Evolutionary conservation across 2,329 filamentous ascomycete genomes (phyloP).

Genomic region (Cercospora sesami): DNA sequence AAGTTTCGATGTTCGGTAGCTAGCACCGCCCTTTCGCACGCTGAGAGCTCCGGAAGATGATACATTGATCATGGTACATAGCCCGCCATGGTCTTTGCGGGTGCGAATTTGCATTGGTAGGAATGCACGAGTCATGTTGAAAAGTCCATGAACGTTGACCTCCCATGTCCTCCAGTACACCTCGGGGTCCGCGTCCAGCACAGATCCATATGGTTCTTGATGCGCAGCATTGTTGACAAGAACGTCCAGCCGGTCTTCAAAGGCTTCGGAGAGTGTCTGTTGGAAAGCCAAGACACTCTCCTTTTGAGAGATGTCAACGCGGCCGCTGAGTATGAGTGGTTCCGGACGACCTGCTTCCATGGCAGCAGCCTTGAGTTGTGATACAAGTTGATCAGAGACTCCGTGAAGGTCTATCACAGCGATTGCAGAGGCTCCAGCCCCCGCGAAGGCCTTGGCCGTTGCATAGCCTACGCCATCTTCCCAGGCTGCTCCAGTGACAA

Average conservation of each 20-base stretch:
- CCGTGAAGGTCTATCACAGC: conserved; percentile 23
- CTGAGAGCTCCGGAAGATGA: conserved; percentile 43
- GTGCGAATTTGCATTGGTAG: conserved; percentile 45
- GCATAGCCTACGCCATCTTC: conserved; percentile 40
- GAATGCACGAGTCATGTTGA: conserved; percentile 41
- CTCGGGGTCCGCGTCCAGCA: conserved; percentile 35
- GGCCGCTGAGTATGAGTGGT: conserved; percentile 45
- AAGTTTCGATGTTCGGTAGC: conserved; percentile 52
- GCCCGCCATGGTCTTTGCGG: conserved; percentile 18
- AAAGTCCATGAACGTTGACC: conserved; percentile 53
- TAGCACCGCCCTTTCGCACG: conserved; percentile 34
- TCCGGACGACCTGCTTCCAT: conserved; percentile 37
- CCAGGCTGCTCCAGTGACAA: conserved; percentile 42
- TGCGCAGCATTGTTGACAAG: conserved; percentile 42
- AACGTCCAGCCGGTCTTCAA: conserved; percentile 38
- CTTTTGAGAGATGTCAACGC: conserved; percentile 46
- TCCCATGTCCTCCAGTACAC: conserved; percentile 53
- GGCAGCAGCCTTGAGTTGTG: conserved; percentile 39
- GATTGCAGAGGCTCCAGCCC: conserved; percentile 43
- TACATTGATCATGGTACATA: conserved; percentile 48
- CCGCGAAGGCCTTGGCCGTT: conserved; percentile 39
- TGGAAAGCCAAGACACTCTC: conserved; percentile 38
- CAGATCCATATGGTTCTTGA: conserved; percentile 18
- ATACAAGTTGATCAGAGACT: neutral
- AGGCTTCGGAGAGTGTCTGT: conserved; percentile 36